Base-by-base conservation (phyloP, 495 filamentous ascomycete species). In the Trichoderma virens region DNA sequence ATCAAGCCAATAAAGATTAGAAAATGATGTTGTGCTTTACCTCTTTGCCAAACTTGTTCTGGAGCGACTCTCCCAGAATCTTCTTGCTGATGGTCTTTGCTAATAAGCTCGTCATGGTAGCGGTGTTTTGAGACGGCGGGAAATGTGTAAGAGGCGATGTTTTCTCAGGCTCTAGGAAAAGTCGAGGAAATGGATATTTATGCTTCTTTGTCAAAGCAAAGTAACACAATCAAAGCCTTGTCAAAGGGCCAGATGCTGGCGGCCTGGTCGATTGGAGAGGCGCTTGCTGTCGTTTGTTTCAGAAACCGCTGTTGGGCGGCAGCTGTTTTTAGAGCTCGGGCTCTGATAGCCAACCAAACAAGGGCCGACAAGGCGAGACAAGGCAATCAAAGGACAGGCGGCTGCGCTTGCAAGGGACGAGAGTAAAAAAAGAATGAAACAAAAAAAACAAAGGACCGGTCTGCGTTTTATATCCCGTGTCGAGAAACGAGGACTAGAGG, bases 11-110 rank as follows among this genome's bases (percentile, higher is more conserved):
- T 28, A 9, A 27, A 25, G n/a, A 32, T 11, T 2, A 4, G 31
- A 18, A 43, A 18, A 6, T 35, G 34, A 35, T 35, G 0, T 9
- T 47, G 18, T 5, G 32, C 70, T 82, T 70, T 75, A 89, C 88
- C 68, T 86, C 85, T 65, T 80, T 77, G 66, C 90, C 88, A 74
- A 87, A 88, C 65, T 86, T 82, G 69, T 91, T 90, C 56, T 80
- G 77, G 20, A 83, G 74, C 13, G 82, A 82, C 71, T 90, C 88
- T 32, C 81, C 85, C 30, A 91, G 77, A 60, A 91, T 82, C 67
- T 78, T 85, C 71, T 90, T 88, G 67, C 82, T 79, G 47, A 91
- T 77, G 43, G 88, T 72, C 60, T 82, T 85, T 27, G 77, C 75
- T 1, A 88, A 68, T 39, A 79, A 61, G 45, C 74, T 72, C 30